Evolutionary conservation across 140 eudicot genomes (phyloP).

Genomic region (Anethum foeniculum): DNA sequence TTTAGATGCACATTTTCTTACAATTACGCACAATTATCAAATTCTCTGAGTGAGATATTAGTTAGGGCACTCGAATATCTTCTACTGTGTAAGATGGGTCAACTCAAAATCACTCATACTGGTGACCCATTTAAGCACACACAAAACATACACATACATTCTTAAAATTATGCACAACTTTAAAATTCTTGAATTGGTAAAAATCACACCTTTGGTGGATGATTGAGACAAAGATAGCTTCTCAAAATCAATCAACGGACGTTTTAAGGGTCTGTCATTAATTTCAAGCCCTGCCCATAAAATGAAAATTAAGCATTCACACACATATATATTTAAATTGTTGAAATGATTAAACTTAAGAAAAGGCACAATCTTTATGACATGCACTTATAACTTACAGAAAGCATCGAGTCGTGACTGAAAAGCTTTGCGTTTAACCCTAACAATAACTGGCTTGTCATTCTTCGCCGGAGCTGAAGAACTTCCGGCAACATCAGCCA

Average conservation of each 20-base stretch:
- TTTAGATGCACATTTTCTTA: no score
- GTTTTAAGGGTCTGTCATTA: conserved; percentile 72
- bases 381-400: conserved; percentile 29
- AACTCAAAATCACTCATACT: not conserved
- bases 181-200: not conserved
- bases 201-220: conserved; percentile 31
- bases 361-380: not conserved
- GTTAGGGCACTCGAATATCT: not conserved
- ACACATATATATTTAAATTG: not conserved
- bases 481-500: conserved; percentile 27
- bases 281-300: conserved; percentile 75
- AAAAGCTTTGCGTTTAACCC: conserved; percentile 74
- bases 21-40: no score
- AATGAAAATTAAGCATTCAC: not conserved
- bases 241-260: conserved; percentile 70
- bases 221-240: conserved; percentile 65
- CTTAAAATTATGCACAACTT: not conserved
- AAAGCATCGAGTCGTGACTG: conserved; percentile 87
- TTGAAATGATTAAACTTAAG: not conserved
- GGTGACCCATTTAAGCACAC: not conserved
- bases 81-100: not conserved
- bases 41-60: not conserved
- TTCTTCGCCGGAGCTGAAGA: conserved; percentile 25
- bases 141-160: not conserved
- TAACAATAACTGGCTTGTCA: conserved; percentile 63